phyloP scores from a whole-genome alignment of 129 eudicot genomes.

The Flaveria ramosissima region DNA sequence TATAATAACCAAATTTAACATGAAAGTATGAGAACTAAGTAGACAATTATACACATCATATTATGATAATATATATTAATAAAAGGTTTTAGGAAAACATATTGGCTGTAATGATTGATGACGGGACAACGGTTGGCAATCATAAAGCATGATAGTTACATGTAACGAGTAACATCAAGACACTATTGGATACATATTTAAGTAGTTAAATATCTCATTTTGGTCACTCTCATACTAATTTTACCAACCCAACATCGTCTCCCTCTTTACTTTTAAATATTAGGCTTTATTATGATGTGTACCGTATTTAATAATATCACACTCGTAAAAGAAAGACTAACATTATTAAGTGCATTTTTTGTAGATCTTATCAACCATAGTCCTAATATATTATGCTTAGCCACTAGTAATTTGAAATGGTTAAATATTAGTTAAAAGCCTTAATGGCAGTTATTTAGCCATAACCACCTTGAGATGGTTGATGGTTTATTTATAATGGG shows the following conservation, averaged over 20 bases:
- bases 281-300: neutral
- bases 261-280: neutral
- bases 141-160: slow-evolving; percentile 33
- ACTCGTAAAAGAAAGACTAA: neutral
- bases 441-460: neutral
- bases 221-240: neutral
- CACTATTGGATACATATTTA: slow-evolving; percentile 12
- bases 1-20: no score
- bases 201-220: neutral
- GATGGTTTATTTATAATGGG: neutral
- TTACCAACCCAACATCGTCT: neutral
- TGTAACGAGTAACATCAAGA: slow-evolving; percentile 32
- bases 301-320: neutral
- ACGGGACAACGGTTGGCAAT: slow-evolving; percentile 31
- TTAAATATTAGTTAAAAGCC: neutral
- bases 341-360: neutral
- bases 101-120: slow-evolving; percentile 19
- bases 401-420: neutral
- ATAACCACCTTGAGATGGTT: neutral
- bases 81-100: no score
- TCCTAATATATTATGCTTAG: neutral
- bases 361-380: neutral
- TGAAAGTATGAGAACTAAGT: no score
- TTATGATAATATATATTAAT: no score
- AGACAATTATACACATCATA: no score